These are phyloP conservation scores for Claviceps lovelessii DNA, from an alignment of 2,329 filamentous ascomycete species.

Conservation along the genomic window DNA sequence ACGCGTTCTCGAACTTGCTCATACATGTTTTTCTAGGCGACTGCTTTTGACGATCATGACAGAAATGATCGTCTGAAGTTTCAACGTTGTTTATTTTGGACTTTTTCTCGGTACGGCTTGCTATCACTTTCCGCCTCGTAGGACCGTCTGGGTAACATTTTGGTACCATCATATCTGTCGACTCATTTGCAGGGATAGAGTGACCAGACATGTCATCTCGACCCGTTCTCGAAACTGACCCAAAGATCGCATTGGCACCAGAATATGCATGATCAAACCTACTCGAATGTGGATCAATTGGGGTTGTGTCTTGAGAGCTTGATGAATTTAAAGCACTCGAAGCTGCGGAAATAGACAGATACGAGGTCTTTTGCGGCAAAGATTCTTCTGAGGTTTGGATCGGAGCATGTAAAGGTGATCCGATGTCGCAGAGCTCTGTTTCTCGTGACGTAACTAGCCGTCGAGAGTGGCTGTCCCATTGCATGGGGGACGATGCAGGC, in stretches of 20 bases:
- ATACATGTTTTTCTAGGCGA: constrained; percentile 6
- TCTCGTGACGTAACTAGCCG: constrained; percentile 31
- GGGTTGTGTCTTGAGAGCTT: constrained; percentile 12
- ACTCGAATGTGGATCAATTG: constrained; percentile 8
- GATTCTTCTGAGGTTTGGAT: constrained; percentile 28
- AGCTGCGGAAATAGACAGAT: constrained; percentile 40
- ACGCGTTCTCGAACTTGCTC: constrained; percentile 13
- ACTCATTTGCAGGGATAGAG: constrained; percentile 10
- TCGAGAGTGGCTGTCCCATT: constrained; percentile 42
- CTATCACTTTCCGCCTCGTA: constrained; percentile 8
- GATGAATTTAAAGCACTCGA: constrained; percentile 36
- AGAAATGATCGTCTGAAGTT: constrained; percentile 6
- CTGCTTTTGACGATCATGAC: constrained; percentile 10
- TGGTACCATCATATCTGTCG: constrained; percentile 10
- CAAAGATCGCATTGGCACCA: neutral
- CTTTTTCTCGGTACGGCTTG: constrained; percentile 3
- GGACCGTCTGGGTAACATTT: constrained; percentile 7
- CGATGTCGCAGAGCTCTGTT: constrained; percentile 14
- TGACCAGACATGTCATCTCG: constrained; percentile 1
- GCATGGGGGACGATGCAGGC: constrained; percentile 19
- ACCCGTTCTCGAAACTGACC: constrained; percentile 2
- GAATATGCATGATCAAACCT: constrained; percentile 8
- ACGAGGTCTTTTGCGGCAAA: constrained; percentile 24
- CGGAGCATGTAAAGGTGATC: constrained; percentile 15
- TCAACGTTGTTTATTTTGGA: neutral